A percentile compares a stretch with the other conserved stretches of the same genome.
These are phyloP conservation scores for Conoideocrella luteorostrata DNA, from an alignment of 2,329 filamentous ascomycete genomes.

Conservation along the genomic window DNA sequence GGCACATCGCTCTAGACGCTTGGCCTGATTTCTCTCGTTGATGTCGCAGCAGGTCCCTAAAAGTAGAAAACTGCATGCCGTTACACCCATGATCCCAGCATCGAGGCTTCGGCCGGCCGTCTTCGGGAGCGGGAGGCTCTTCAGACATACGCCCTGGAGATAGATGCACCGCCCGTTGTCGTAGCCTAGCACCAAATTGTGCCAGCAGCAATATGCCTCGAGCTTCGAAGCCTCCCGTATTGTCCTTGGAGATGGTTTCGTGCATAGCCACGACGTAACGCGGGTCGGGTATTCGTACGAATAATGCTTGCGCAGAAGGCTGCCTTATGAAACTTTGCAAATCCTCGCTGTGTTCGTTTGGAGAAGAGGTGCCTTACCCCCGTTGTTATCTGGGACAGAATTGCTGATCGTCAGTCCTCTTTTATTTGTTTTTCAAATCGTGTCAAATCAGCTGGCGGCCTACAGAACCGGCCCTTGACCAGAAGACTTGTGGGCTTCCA, in stretches of 20 bases:
- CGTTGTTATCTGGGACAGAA: no score
- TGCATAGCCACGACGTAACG: not conserved
- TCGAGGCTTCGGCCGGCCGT: constrained; percentile 84
- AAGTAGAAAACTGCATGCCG: constrained; percentile 89
- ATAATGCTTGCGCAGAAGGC: not conserved
- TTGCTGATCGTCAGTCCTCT: no score
- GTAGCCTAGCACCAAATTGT: not conserved
- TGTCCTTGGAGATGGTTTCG: not conserved
- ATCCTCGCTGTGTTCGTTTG: no score
- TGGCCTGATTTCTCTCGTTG: constrained; percentile 93
- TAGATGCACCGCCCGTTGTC: no score
- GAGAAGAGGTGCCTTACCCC: no score
- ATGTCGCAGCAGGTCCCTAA: constrained; percentile 88
- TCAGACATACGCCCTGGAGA: no score
- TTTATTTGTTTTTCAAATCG: no score
- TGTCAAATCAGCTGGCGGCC: no score
- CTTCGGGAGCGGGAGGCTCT: no score
- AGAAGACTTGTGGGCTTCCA: no score
- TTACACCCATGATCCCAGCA: constrained; percentile 98
- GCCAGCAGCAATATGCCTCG: not conserved
- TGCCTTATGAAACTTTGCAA: no score
- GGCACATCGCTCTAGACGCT: constrained; percentile 80
- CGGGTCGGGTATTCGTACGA: not conserved
- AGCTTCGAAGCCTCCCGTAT: not conserved
- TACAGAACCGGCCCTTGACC: no score